These are phyloP conservation scores for Stagonosporopsis cucurbitacearum DNA, from an alignment of 2,329 filamentous ascomycete species.

Conservation along the genomic window DNA sequence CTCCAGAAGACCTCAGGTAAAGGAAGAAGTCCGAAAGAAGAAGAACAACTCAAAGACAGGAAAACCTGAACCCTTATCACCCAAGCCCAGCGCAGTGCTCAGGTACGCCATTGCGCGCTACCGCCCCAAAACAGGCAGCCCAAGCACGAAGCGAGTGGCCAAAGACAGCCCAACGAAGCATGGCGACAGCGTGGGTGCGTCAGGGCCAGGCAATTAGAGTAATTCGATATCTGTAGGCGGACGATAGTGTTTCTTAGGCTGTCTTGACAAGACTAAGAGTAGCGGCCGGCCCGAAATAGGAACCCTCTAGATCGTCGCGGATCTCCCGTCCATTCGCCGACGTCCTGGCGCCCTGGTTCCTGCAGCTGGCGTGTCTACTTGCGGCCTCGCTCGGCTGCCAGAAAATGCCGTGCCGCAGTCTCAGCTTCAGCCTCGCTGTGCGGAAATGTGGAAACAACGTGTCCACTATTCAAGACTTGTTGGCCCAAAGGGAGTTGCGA, in stretches of 20 bases:
- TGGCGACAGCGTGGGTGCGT: background rate
- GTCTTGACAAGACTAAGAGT: slow-evolving; percentile 1
- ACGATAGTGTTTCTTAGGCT: slow-evolving; percentile 8
- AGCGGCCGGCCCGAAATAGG: slow-evolving; percentile 15
- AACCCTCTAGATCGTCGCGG: slow-evolving; percentile 7
- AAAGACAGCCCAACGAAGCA: background rate
- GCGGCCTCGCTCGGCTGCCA: slow-evolving; percentile 6
- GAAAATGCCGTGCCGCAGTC: slow-evolving; percentile 7
- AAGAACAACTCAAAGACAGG: background rate
- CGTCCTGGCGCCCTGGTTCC: slow-evolving; percentile 1
- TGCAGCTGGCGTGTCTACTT: slow-evolving; percentile 3
- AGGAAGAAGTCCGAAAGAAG: background rate
- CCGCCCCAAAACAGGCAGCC: background rate
- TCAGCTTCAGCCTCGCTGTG: slow-evolving; percentile 12
- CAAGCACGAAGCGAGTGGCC: slow-evolving; percentile 1
- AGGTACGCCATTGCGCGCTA: slow-evolving; percentile 19
- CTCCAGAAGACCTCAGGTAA: background rate
- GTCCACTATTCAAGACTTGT: too few species aligned
- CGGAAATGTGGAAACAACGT: slow-evolving; percentile 1
- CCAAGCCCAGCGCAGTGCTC: slow-evolving; percentile 2
- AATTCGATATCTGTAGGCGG: slow-evolving; percentile 10
- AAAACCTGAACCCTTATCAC: slow-evolving; percentile 14
- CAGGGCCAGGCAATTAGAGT: background rate
- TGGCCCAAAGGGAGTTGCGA: background rate
- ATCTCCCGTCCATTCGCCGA: background rate